Evolutionary conservation across 208 protist species (phyloP).

Genomic region (Trypanosoma theileri): DNA sequence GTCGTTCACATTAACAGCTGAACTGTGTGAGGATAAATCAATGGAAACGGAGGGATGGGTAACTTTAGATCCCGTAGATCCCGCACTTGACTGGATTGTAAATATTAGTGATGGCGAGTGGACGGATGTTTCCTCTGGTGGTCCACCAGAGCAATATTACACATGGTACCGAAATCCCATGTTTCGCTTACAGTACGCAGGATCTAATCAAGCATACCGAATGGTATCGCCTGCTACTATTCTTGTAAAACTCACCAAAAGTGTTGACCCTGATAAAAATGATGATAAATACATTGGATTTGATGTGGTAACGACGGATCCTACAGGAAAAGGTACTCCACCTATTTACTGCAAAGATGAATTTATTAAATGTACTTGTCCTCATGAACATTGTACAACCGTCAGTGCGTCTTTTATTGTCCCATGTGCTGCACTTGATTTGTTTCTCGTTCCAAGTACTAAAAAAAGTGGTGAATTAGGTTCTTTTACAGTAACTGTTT

Average conservation of each 20-base stretch:
- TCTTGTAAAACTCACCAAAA: slow-evolving; percentile 65
- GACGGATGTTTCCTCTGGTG: slow-evolving; percentile 48
- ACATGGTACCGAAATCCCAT: slow-evolving; percentile 82
- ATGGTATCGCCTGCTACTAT: slow-evolving; percentile 38
- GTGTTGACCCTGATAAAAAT: slow-evolving; percentile 63
- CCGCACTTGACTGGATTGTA: slow-evolving; percentile 68
- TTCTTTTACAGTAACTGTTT: slow-evolving; percentile 67
- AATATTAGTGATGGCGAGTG: slow-evolving; percentile 46
- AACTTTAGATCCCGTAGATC: slow-evolving; percentile 63
- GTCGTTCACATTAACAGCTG: slow-evolving; percentile 52
- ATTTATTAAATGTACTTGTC: slow-evolving; percentile 31
- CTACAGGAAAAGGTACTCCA: slow-evolving; percentile 29
- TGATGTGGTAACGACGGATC: slow-evolving; percentile 54
- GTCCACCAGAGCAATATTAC: slow-evolving; percentile 25
- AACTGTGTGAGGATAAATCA: slow-evolving; percentile 37
- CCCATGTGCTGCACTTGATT: slow-evolving; percentile 38
- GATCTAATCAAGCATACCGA: slow-evolving; percentile 25
- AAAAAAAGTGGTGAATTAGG: slow-evolving; percentile 44
- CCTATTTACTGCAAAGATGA: slow-evolving; percentile 52
- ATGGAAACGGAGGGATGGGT: slow-evolving; percentile 58
- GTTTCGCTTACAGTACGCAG: slow-evolving; percentile 33
- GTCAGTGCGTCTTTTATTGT: slow-evolving; percentile 45
- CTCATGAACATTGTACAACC: slow-evolving; percentile 43
- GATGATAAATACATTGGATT: slow-evolving; percentile 73
- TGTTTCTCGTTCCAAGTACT: slow-evolving; percentile 75